A percentile compares a stretch with the other conserved stretches of the same genome.
phyloP scores from a whole-genome alignment of 1,284 basidiomycete genomes.

The Retiboletus fuscus region DNA sequence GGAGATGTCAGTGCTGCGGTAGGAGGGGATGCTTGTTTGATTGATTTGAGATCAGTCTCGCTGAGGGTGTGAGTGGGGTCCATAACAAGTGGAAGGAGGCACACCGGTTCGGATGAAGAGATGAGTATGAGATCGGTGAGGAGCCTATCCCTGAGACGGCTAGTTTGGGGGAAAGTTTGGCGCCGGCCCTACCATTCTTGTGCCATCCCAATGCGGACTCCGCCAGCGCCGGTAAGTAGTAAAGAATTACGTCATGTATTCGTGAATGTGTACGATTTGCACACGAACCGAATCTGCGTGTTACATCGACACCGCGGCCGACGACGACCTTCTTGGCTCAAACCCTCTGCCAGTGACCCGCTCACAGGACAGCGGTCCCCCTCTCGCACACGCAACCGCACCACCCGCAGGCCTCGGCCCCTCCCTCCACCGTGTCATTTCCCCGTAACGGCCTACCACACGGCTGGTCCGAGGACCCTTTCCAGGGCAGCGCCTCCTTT shows the following conservation, averaged over 20 bases:
- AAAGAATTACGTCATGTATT: too few relatives aligned
- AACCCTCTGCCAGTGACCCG: slow-evolving; percentile 55
- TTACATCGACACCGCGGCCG: too few relatives aligned
- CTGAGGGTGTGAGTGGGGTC: slow-evolving; percentile 54
- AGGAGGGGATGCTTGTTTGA: slow-evolving; percentile 93
- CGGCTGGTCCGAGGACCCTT: slow-evolving; percentile 71
- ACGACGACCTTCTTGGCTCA: slow-evolving; percentile 55
- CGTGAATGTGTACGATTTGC: too few relatives aligned
- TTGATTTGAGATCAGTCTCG: slow-evolving; percentile 98
- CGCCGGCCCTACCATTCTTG: too few relatives aligned
- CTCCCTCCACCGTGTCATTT: slow-evolving; percentile 55
- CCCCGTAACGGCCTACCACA: slow-evolving; percentile 63
- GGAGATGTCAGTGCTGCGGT: slow-evolving; percentile 86
- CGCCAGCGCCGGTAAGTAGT: too few relatives aligned
- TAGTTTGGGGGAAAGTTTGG: too few relatives aligned
- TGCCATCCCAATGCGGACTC: too few relatives aligned
- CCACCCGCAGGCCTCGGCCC: slow-evolving; percentile 67
- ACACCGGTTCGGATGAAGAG: too few relatives aligned
- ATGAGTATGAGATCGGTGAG: slow-evolving; percentile 94
- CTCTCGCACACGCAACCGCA: slow-evolving; percentile 67
- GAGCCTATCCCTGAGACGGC: too few relatives aligned
- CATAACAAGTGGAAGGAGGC: slow-evolving; percentile 42
- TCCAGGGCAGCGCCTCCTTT: slow-evolving; percentile 60
- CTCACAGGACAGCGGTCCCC: slow-evolving; percentile 77
- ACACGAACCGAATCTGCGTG: too few relatives aligned